Percentiles rank a stretch among this genome's conserved stretches.
Evolutionary conservation across 1,284 basidiomycete genomes (phyloP).

Genomic region (Cutaneotrichosporon mucoides): DNA sequence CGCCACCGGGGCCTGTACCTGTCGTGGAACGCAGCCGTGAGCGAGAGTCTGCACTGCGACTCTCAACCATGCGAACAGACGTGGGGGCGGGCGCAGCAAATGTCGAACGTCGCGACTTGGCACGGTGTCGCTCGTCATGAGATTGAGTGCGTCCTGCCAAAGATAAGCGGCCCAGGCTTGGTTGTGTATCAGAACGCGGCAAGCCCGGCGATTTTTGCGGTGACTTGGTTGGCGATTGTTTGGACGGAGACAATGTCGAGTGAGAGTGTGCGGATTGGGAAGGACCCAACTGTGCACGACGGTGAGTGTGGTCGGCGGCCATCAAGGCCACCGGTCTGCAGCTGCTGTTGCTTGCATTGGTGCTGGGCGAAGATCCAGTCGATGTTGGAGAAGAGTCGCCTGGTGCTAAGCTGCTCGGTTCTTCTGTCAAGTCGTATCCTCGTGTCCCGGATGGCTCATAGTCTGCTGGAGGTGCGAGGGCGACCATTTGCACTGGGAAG

Average conservation of each 20-base stretch:
- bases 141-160: constrained; percentile 1
- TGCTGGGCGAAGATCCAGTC: constrained; percentile 7
- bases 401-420: neutral
- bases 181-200: constrained; percentile 4
- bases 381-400: constrained; percentile 6
- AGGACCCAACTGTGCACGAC: neutral
- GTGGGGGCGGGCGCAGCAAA: constrained; percentile 29
- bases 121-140: constrained; percentile 1
- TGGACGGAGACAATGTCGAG: neutral
- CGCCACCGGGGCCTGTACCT: neutral
- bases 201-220: constrained; percentile 11
- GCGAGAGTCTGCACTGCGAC: constrained; percentile 31
- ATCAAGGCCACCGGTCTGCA: neutral
- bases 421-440: neutral
- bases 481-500: constrained; percentile 31
- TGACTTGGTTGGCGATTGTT: neutral
- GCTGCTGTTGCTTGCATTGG: constrained; percentile 3
- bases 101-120: constrained; percentile 13
- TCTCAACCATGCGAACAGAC: constrained; percentile 37
- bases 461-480: constrained; percentile 30
- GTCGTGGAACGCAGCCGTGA: constrained; percentile 20
- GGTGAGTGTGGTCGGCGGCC: neutral
- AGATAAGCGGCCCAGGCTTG: constrained; percentile 11
- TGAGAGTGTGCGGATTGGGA: neutral
- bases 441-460: constrained; percentile 5